Percentiles rank a stretch among this genome's conserved stretches.
These are phyloP conservation scores for Thermothelomyces thermophilus DNA, from an alignment of 2,329 filamentous ascomycete species.

Conservation along the genomic window DNA sequence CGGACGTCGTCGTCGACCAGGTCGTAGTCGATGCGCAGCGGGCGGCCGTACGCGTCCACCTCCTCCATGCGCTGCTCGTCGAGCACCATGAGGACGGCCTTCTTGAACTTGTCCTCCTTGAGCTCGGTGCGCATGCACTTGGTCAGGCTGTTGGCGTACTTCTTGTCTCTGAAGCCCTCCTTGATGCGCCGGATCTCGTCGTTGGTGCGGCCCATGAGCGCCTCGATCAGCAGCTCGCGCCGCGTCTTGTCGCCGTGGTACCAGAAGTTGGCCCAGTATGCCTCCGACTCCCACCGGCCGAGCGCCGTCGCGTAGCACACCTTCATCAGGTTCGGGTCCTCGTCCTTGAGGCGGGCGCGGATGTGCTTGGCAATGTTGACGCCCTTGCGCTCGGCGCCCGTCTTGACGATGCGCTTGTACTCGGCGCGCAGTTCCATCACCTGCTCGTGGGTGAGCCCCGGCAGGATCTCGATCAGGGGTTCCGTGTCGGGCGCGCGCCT, in stretches of 20 bases:
- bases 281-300: constrained; percentile 85
- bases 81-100: constrained; percentile 74
- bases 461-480: constrained; percentile 75
- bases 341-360: constrained; percentile 66
- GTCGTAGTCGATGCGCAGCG: constrained; percentile 49
- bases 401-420: constrained; percentile 86
- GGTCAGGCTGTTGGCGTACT: constrained; percentile 73
- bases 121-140: constrained; percentile 89
- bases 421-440: constrained; percentile 78
- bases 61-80: constrained; percentile 83
- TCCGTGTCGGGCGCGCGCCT: constrained; percentile 58
- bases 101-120: constrained; percentile 93
- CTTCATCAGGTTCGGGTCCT: constrained; percentile 74
- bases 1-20: constrained; percentile 66
- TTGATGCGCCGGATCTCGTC: constrained; percentile 84
- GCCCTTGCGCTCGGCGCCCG: constrained; percentile 63
- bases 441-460: constrained; percentile 77
- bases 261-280: constrained; percentile 98
- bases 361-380: constrained; percentile 85
- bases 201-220: constrained; percentile 83
- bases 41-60: constrained; percentile 55
- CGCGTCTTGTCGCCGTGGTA: constrained; percentile 83
- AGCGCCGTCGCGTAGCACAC: constrained; percentile 84
- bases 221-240: constrained; percentile 86
- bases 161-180: constrained; percentile 81